Conservation (phyloP, 1,284 basidiomycete species). For the Stereum hirsutum region DNA sequence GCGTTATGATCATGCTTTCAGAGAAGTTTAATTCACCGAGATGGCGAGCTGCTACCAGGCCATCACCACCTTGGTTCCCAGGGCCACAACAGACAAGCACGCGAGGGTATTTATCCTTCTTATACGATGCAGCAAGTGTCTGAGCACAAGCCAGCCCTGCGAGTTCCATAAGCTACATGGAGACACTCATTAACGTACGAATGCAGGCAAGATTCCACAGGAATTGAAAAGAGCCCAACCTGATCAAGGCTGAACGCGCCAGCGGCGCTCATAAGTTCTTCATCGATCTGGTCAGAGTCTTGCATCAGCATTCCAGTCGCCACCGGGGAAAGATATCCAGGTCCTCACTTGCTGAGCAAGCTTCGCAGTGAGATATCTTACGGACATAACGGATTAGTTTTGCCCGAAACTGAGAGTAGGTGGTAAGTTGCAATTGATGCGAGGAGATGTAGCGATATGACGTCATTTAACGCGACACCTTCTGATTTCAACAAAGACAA, state of each 20-base stretch:
- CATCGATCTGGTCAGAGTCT: conserved; percentile 61
- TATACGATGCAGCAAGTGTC: conserved; percentile 72
- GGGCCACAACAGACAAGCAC: conserved; percentile 95
- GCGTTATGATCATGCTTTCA: background rate
- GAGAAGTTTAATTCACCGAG: conserved; percentile 45
- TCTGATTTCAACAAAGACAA: too few relatives aligned
- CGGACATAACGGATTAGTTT: too few relatives aligned
- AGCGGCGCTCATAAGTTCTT: conserved; percentile 78
- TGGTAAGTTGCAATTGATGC: too few relatives aligned
- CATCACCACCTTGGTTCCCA: conserved; percentile 97
- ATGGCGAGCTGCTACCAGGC: conserved; percentile 93
- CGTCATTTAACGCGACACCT: too few relatives aligned
- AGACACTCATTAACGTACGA: background rate
- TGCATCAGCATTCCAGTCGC: conserved; percentile 1
- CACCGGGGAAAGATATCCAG: conserved; percentile 2
- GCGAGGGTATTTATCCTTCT: conserved; percentile 50
- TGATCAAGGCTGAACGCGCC: conserved; percentile 92
- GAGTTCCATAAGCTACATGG: conserved; percentile 85
- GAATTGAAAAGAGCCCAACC: conserved; percentile 28
- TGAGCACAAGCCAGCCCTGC: conserved; percentile 97
- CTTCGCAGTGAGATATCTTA: conserved; percentile 71
- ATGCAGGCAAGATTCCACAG: background rate
- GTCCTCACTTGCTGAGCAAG: conserved; percentile 68
- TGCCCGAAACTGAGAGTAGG: too few relatives aligned
- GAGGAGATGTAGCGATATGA: too few relatives aligned